These are phyloP conservation scores for Pyronema omphalodes DNA, from an alignment of 495 filamentous ascomycete genomes.

Conservation along the genomic window DNA sequence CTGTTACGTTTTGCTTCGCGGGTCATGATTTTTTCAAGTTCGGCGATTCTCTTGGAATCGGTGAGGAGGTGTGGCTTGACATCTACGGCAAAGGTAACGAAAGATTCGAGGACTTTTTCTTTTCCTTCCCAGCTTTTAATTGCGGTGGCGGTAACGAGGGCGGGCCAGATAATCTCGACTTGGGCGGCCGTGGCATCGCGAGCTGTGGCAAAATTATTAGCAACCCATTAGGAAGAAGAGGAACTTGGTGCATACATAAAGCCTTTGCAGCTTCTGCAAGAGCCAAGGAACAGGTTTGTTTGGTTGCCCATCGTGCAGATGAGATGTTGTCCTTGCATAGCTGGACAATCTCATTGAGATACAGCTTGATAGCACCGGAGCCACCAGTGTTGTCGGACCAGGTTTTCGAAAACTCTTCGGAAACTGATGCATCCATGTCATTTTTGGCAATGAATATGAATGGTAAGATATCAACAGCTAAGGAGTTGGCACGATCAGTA, in stretches of 20 bases:
- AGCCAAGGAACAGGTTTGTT: constrained; percentile 67
- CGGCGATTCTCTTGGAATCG: constrained; percentile 30
- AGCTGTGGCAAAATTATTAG: background rate
- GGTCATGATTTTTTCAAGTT: constrained; percentile 47
- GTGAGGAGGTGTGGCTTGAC: constrained; percentile 39
- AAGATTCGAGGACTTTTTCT: constrained; percentile 70
- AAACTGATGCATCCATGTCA: constrained; percentile 60
- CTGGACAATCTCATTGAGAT: constrained; percentile 60
- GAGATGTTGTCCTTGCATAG: constrained; percentile 48
- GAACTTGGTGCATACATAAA: constrained; percentile 26
- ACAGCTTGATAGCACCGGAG: constrained; percentile 58
- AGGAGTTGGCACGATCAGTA: constrained; percentile 64
- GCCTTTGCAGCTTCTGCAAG: constrained; percentile 53
- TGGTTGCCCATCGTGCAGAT: constrained; percentile 70
- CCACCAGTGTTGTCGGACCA: constrained; percentile 86
- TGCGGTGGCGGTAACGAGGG: constrained; percentile 55
- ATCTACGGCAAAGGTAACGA: constrained; percentile 54
- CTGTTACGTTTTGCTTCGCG: constrained; percentile 88
- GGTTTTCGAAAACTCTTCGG: constrained; percentile 54
- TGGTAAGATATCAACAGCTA: constrained; percentile 57
- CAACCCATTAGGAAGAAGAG: background rate
- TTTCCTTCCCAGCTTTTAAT: constrained; percentile 92
- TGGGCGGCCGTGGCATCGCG: constrained; percentile 36
- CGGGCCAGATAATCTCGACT: constrained; percentile 55
- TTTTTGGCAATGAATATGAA: constrained; percentile 79